Evolutionary conservation across 768 basidiomycete genomes (phyloP).

Genomic region (Pleurotus pulmonarius): DNA sequence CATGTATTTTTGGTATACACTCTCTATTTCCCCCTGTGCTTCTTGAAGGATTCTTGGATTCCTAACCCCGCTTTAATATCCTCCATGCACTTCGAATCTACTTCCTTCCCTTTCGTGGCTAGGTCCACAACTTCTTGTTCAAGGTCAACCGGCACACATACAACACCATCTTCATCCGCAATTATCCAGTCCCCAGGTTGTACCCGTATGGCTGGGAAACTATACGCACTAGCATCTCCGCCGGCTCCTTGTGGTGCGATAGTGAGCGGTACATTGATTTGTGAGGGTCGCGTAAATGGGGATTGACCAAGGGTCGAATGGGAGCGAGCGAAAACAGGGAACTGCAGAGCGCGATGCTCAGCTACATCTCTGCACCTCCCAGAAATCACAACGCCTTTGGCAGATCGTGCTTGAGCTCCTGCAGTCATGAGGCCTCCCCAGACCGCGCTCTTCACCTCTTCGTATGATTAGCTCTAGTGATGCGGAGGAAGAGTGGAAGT

Average conservation of each 20-base stretch:
- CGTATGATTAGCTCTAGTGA: constrained; percentile 14
- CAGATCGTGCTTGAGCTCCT: constrained; percentile 69
- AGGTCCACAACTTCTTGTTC: constrained; percentile 52
- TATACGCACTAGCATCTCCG: constrained; percentile 37
- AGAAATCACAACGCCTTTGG: constrained; percentile 75
- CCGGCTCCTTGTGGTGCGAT: constrained; percentile 39
- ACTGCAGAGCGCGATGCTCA: constrained; percentile 66
- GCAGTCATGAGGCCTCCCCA: constrained; percentile 95
- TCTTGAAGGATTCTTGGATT: constrained; percentile 73
- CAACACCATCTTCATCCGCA: constrained; percentile 88
- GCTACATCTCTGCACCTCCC: constrained; percentile 82
- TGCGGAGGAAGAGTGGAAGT: constrained; percentile 7
- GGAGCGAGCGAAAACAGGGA: constrained; percentile 81
- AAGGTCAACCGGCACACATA: constrained; percentile 63
- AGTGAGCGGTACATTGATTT: constrained; percentile 62
- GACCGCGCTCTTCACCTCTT: constrained; percentile 75
- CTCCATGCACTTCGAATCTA: constrained; percentile 68
- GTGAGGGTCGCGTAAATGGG: constrained; percentile 78
- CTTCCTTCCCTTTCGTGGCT: constrained; percentile 53
- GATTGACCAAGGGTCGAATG: constrained; percentile 85
- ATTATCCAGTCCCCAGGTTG: constrained; percentile 78
- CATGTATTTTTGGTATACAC: constrained; percentile 6
- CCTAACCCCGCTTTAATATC: constrained; percentile 77
- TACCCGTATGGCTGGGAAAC: constrained; percentile 25
- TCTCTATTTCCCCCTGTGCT: constrained; percentile 55